These are phyloP conservation scores for Trichoderma gamsii DNA, from an alignment of 495 filamentous ascomycete species.

Conservation along the genomic window DNA sequence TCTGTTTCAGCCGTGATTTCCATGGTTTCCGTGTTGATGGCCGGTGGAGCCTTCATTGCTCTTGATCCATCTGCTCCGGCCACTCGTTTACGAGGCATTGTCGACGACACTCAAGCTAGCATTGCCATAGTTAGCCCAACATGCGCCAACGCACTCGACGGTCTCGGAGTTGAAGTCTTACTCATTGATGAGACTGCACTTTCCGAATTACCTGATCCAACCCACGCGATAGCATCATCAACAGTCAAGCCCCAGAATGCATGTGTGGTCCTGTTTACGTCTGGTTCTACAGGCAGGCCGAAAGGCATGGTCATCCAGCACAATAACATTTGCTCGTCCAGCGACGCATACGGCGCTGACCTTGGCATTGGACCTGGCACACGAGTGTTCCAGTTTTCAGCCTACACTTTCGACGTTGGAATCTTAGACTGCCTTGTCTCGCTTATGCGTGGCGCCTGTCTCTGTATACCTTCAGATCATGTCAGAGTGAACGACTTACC, in stretches of 20 bases:
- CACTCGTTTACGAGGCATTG: not conserved
- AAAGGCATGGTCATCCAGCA: constrained; percentile 43
- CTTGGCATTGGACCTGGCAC: constrained; percentile 28
- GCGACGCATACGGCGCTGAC: constrained; percentile 26
- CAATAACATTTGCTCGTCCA: constrained; percentile 29
- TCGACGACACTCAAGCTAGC: constrained; percentile 21
- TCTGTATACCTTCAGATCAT: constrained; percentile 28
- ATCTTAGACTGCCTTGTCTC: constrained; percentile 48
- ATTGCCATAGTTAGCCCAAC: constrained; percentile 30
- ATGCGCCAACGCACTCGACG: constrained; percentile 15
- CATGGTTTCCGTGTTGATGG: constrained; percentile 1
- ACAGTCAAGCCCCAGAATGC: constrained; percentile 18
- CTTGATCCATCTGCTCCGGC: not conserved
- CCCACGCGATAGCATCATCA: not conserved
- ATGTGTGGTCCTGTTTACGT: constrained; percentile 53
- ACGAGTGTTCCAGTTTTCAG: constrained; percentile 50
- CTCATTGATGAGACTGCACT: not conserved
- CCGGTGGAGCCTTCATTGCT: constrained; percentile 7
- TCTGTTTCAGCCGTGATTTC: not conserved
- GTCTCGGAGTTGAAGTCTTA: not conserved
- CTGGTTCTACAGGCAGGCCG: constrained; percentile 55
- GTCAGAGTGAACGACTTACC: constrained; percentile 20
- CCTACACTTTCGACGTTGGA: constrained; percentile 52
- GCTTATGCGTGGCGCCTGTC: constrained; percentile 39
- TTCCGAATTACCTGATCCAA: not conserved